Conservation (phyloP, 108 stramenopile species). For the Cyclotella cryptica region DNA sequence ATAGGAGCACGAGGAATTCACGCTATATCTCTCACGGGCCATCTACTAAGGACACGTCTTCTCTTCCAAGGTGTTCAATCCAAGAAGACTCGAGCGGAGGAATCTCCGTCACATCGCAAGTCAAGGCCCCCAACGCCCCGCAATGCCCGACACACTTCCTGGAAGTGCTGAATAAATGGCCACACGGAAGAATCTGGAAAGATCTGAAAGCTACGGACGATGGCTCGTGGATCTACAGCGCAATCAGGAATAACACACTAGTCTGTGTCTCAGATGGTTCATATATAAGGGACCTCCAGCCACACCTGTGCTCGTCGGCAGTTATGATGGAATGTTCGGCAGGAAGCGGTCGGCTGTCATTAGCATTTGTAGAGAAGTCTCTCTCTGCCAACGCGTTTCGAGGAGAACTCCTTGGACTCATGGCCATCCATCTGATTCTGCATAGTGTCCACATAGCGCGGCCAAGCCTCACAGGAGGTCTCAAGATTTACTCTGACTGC, state of each 20-base stretch:
- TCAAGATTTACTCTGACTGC: no score
- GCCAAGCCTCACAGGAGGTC: no score
- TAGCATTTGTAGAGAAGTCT: background rate
- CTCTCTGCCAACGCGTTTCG: slow-evolving; percentile 8
- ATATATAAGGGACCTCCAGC: slow-evolving; percentile 11
- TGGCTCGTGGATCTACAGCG: background rate
- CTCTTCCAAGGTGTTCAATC: no score
- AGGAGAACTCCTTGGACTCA: slow-evolving; percentile 20
- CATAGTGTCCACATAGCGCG: no score
- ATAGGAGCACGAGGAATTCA: no score
- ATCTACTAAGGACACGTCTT: no score
- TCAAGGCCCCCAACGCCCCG: no score
- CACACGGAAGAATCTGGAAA: slow-evolving; percentile 12
- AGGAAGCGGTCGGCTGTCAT: slow-evolving; percentile 5
- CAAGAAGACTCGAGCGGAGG: no score
- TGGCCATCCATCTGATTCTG: no score
- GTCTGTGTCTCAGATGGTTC: background rate
- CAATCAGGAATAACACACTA: background rate
- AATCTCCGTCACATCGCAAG: no score
- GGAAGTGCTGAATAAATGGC: slow-evolving; percentile 23
- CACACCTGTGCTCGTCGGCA: slow-evolving; percentile 12
- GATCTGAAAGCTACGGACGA: background rate
- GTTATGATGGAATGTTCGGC: slow-evolving; percentile 7
- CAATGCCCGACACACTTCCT: no score
- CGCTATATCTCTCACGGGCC: no score